Evolutionary conservation across 257 asterid genomes (phyloP), one percentile per base, ranked within the genome.

Genomic region (Phtheirospermum japonicum): DNA sequence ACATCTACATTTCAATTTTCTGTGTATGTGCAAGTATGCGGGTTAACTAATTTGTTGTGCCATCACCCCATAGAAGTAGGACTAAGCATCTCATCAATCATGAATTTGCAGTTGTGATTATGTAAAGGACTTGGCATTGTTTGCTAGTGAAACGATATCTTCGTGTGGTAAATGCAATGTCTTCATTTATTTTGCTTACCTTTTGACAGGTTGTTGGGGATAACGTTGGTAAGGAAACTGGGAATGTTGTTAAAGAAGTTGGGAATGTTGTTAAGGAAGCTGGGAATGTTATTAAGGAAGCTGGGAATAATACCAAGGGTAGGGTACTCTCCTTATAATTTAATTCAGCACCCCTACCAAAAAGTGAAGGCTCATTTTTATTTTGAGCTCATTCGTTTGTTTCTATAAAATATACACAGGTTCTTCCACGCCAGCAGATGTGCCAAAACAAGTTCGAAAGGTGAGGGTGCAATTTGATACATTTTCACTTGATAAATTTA

Each of bases 281-380:
- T 51, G 75, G 65, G 59, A 75, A 40, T 59, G 57, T 77, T 60
- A 68, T 60, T 58, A 60, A 75, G 63, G 77, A 80, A 73, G 70
- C 79, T 63, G 72, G 59, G 69, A 82, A 76, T 75, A 80, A 64
- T 61, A 76, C 79, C 26, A 69, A 69, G 46, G 97, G 97, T 89
- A 85, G 60, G 79, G 59, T 70, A 64, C 51, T 43, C 63, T 54
- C 46, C 57, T 63, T 12, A 43, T 52, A 61, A 4, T 42, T 71
- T 63, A 34, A 39, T 23, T 43, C 14, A 37, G 19, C 56, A 66
- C 59, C 33, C 43, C 43, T 62, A 16, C 45, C 37, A 20, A 9
- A 67, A 64, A 61, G 30, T 57, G 64, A 48, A 30, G 20, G 45
- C n/a, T 51, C 49, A 17, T 71, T 48, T 55, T 28, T 30, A 4